Conservation (phyloP, 108 stramenopile genomes). For the Pseudonitzschia delicatissima region DNA sequence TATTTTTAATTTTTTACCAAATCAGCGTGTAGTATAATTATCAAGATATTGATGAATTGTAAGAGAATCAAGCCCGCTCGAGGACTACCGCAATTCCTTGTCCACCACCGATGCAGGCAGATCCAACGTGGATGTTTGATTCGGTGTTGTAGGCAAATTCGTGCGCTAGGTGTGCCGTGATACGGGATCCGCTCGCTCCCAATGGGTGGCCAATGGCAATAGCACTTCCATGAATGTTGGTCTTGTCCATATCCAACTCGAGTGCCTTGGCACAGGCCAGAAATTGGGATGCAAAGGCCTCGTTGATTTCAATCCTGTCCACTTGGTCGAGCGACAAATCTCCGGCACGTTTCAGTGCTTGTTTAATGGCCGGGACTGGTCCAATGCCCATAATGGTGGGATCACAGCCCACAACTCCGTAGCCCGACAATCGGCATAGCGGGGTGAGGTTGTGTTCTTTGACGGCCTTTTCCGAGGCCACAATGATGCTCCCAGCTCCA, state of each 20-base stretch:
- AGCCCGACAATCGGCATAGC: conserved; percentile 76
- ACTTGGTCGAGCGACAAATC: conserved; percentile 72
- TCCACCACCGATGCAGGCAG: conserved; percentile 99
- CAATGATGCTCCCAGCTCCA: conserved; percentile 91
- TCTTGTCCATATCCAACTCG: conserved; percentile 88
- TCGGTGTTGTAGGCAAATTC: conserved; percentile 65
- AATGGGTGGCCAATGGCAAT: conserved; percentile 94
- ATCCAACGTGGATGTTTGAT: conserved; percentile 82
- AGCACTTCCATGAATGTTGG: conserved; percentile 93
- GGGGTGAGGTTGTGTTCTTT: conserved; percentile 81
- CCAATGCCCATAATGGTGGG: conserved; percentile 97
- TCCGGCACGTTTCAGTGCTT: conserved; percentile 71
- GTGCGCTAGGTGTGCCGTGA: conserved; percentile 93
- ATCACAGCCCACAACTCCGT: conserved; percentile 84
- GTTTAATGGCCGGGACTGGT: conserved; percentile 90
- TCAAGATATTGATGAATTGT: too few relatives aligned
- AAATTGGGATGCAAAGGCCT: conserved; percentile 97
- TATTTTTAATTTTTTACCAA: too few relatives aligned
- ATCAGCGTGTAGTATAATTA: too few relatives aligned
- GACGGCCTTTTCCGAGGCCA: conserved; percentile 89
- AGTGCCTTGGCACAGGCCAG: conserved; percentile 96
- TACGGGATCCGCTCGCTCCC: conserved; percentile 92
- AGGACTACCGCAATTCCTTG: conserved; percentile 98
- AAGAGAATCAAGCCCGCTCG: conserved; percentile 64
- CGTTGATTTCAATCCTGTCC: conserved; percentile 98